Conservation (phyloP, 2,329 filamentous ascomycete genomes). For the Emericellopsis atlantica region DNA sequence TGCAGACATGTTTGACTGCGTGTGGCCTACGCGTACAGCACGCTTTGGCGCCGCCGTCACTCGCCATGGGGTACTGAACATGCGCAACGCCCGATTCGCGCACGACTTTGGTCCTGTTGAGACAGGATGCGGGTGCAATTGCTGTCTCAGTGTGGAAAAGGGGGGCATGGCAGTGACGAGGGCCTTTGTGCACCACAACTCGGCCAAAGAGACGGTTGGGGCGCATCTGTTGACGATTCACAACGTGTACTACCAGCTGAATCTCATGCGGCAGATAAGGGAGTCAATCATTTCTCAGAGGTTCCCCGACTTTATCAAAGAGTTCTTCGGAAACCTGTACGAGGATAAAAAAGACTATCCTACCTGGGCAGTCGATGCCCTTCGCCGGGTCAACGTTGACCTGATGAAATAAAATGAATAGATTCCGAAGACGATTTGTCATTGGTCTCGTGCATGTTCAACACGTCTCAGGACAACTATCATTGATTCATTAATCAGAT, state of each 20-base stretch:
- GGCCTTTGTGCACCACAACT: conserved; percentile 84
- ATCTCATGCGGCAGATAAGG: conserved; percentile 65
- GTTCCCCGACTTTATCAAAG: conserved; percentile 64
- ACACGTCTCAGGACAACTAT: too few relatives aligned
- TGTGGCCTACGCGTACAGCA: conserved; percentile 94
- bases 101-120: conserved; percentile 77
- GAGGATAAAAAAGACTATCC: conserved; percentile 53
- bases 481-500: conserved; percentile 7
- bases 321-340: conserved; percentile 70
- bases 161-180: conserved; percentile 72
- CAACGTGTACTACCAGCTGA: conserved; percentile 86
- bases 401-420: conserved; percentile 9
- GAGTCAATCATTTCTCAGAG: conserved; percentile 69
- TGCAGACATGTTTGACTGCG: conserved; percentile 99
- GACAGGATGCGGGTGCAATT: conserved; percentile 66
- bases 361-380: conserved; percentile 69
- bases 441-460: too few relatives aligned
- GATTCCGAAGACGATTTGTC: not conserved
- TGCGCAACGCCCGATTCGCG: conserved; percentile 64
- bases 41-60: conserved; percentile 94
- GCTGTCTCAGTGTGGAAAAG: conserved; percentile 51
- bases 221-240: conserved; percentile 81
- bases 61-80: conserved; percentile 65
- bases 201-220: conserved; percentile 87
- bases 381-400: conserved; percentile 71